A percentile compares a stretch with the other conserved stretches of the same genome.
Evolutionary conservation across 1,284 basidiomycete species (phyloP).

Genomic region (Polyporus tsugae): DNA sequence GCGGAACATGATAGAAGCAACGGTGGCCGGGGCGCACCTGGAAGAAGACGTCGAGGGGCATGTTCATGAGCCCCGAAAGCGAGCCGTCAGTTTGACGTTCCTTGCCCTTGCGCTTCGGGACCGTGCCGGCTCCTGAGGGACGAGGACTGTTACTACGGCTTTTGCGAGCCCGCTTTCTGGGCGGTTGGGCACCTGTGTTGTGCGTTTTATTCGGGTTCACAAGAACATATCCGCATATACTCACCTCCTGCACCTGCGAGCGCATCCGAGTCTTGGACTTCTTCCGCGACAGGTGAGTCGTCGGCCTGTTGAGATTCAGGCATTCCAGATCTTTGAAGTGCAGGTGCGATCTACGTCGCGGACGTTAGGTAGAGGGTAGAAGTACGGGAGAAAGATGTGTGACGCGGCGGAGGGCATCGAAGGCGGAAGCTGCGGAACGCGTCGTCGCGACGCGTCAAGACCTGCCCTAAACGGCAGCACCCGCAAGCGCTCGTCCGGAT

Average conservation of each 20-base stretch:
- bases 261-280: not conserved
- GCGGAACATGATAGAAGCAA: too few species aligned
- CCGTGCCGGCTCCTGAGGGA: not conserved
- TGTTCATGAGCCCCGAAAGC: conserved; percentile 3
- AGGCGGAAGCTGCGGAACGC: not conserved
- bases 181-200: not conserved
- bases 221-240: not conserved
- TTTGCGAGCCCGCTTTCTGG: not conserved
- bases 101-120: not conserved
- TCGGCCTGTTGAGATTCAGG: not conserved
- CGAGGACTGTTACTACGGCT: not conserved
- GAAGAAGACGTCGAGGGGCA: conserved; percentile 1
- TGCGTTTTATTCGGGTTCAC: not conserved
- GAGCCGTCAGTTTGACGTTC: not conserved
- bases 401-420: not conserved
- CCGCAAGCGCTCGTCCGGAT: too few species aligned
- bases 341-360: not conserved
- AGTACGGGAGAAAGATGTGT: not conserved
- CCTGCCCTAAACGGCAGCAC: not conserved
- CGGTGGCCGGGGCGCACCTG: not conserved
- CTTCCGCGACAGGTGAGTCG: not conserved
- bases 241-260: not conserved
- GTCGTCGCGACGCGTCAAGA: not conserved
- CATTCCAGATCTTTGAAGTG: not conserved
- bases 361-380: not conserved